These are phyloP conservation scores for Ottelia alismoides DNA, from an alignment of 106 monocot genomes.

Conservation along the genomic window DNA sequence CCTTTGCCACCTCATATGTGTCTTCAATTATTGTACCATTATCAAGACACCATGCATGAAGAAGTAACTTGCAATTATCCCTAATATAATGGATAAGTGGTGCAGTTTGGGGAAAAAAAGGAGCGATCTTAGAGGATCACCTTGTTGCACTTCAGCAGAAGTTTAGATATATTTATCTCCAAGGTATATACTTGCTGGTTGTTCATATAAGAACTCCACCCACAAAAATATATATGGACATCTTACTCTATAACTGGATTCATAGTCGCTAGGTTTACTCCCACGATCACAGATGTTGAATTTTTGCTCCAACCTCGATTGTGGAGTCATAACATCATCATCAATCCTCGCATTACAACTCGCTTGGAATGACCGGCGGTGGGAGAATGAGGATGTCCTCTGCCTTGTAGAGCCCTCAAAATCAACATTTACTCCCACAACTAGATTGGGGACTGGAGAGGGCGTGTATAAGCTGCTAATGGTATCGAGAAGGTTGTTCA, in stretches of 20 bases:
- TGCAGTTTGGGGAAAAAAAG: no score
- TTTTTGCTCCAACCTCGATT: slow-evolving; percentile 40
- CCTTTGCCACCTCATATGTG: no score
- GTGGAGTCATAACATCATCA: slow-evolving; percentile 22
- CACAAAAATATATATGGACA: no score
- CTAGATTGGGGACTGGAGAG: slow-evolving; percentile 41
- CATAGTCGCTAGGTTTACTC: slow-evolving; percentile 40
- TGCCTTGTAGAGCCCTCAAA: slow-evolving; percentile 50
- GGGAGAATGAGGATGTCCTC: slow-evolving; percentile 38
- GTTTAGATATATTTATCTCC: no score
- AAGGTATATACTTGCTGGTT: no score
- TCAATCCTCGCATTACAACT: slow-evolving; percentile 53
- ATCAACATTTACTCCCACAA: slow-evolving; percentile 53
- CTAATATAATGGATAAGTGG: no score
- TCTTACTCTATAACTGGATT: slow-evolving; percentile 26
- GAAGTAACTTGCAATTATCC: no score
- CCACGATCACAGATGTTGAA: slow-evolving; percentile 50
- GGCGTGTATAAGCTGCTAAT: slow-evolving; percentile 29
- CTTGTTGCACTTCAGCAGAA: no score
- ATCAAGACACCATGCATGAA: no score
- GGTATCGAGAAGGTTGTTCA: slow-evolving; percentile 42
- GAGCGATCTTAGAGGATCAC: no score
- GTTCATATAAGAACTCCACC: no score
- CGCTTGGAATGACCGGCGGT: slow-evolving; percentile 49
- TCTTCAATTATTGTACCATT: no score